Evolutionary conservation across 306 rosid species (phyloP).

Genomic region (Vicia villosa): DNA sequence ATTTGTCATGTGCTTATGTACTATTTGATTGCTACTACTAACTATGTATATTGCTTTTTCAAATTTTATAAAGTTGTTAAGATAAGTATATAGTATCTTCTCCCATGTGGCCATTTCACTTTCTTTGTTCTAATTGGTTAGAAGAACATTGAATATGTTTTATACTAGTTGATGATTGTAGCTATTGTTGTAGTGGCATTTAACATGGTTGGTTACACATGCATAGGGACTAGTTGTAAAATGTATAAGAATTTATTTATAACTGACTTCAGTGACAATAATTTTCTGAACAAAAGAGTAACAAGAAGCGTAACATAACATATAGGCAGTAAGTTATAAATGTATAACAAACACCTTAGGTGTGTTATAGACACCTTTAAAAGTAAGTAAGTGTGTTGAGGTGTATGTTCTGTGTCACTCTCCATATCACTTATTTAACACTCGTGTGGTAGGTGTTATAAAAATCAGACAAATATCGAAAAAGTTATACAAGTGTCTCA

Average conservation of each 20-base stretch:
- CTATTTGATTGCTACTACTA: slow-evolving; percentile 31
- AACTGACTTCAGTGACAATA: slow-evolving; percentile 20
- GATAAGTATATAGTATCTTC: slow-evolving; percentile 40
- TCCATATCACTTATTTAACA: too few relatives aligned
- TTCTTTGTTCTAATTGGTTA: slow-evolving; percentile 16
- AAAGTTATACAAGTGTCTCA: too few relatives aligned
- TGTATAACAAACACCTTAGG: too few relatives aligned
- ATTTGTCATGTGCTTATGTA: slow-evolving; percentile 52
- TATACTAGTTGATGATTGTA: neutral
- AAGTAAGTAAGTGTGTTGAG: too few relatives aligned
- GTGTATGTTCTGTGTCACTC: too few relatives aligned
- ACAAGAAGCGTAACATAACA: too few relatives aligned
- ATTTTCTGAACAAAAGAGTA: slow-evolving; percentile 14
- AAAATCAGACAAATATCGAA: too few relatives aligned
- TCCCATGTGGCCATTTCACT: slow-evolving; percentile 47
- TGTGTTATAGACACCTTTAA: too few relatives aligned
- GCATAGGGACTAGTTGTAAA: slow-evolving; percentile 19
- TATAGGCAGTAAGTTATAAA: neutral
- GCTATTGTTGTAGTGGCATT: slow-evolving; percentile 16
- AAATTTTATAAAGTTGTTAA: slow-evolving; percentile 31
- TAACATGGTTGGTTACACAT: slow-evolving; percentile 29
- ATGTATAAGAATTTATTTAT: neutral
- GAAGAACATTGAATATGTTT: neutral
- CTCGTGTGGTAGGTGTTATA: too few relatives aligned
- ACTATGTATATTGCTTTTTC: slow-evolving; percentile 10